Evolutionary conservation across 371 early-diverging fungal genomes (phyloP), one percentile per base, ranked within the genome.

Genomic region (Actinomucor elegans): DNA sequence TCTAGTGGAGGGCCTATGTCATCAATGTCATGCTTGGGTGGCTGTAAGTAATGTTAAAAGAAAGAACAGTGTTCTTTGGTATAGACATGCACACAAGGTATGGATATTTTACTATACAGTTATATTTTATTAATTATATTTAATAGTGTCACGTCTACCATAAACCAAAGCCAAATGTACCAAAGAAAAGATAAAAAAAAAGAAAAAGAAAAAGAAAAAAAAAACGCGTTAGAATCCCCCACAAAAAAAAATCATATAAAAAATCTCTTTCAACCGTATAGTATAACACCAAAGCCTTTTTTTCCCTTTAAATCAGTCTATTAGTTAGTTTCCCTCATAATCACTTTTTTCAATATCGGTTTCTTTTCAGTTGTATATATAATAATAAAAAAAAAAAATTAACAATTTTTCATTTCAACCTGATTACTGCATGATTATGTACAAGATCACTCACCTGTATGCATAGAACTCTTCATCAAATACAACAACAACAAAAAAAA

Each of bases 21-120:
- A 93, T 64, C 90, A 92, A 57, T 94, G 95, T 65, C 73, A 79
- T 38, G 75, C 85, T 46, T 94, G 94, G 94, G 83, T 94, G 26
- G 83, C 90, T 5, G 81, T 94, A 31, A 83, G 87, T 54, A 87
- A 84, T 46, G 72, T 83, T 18, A 94, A 93, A 69, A 80, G 90
- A 52, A 78, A 87, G 48, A 86, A 89, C 66, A 88, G 85, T 49
- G 86, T 90, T 32, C 70, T 92, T 21, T 94, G 95, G 95, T 94
- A 86, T 66, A 72, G 94, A 6, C 95, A 94, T 66, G 95, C 95
- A 17, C 90, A 93, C 73, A 93, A 92, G 67, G 77, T 77, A 74
- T 59, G 12, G 44, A 38, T 32, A 20, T 27, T 14, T 42, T 38
- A 4, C 31, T 26, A 17, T 20, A 29, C 9, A 18, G 17, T 44